Evolutionary conservation across 2,329 filamentous ascomycete genomes (phyloP).

Genomic region (Drechslerella coelobrocha): DNA sequence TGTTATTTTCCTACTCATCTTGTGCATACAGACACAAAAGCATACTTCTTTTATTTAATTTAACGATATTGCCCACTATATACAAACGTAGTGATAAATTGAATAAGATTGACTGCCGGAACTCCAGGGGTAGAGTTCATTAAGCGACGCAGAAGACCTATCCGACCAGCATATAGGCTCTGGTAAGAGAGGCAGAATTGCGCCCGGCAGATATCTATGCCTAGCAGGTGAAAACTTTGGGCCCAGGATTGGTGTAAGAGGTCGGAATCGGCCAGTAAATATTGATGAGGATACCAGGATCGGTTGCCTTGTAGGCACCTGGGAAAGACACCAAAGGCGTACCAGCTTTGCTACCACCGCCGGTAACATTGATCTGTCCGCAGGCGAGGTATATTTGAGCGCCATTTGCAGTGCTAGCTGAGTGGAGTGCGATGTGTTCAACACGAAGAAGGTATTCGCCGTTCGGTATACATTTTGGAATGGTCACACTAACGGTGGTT

Average conservation of each 20-base stretch:
- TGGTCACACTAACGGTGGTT: conserved; percentile 56
- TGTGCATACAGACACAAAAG: too few relatives aligned
- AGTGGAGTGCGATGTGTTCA: conserved; percentile 62
- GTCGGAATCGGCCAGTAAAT: conserved; percentile 54
- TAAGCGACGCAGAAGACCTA: too few relatives aligned
- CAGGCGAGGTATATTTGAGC: conserved; percentile 62
- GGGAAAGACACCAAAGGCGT: conserved; percentile 59
- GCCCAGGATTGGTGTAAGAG: conserved; percentile 59
- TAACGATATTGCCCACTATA: too few relatives aligned
- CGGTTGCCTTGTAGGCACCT: conserved; percentile 57
- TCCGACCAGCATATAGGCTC: too few relatives aligned
- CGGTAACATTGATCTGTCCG: conserved; percentile 60
- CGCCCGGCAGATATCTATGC: too few relatives aligned
- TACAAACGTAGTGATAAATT: too few relatives aligned
- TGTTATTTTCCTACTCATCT: too few relatives aligned
- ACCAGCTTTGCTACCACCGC: conserved; percentile 59
- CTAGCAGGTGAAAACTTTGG: conserved; percentile 55
- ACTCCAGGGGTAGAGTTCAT: too few relatives aligned
- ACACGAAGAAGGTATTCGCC: conserved; percentile 61
- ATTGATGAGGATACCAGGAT: conserved; percentile 53
- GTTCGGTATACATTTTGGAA: conserved; percentile 59
- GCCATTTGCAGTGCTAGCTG: conserved; percentile 57
- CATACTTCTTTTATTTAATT: too few relatives aligned
- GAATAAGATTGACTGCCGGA: too few relatives aligned
- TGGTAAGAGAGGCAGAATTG: too few relatives aligned